A percentile compares a stretch with the other conserved stretches of the same genome.
Evolutionary conservation across 371 early-diverging fungal genomes (phyloP).

Genomic region (Dichotomocladium elegans): DNA sequence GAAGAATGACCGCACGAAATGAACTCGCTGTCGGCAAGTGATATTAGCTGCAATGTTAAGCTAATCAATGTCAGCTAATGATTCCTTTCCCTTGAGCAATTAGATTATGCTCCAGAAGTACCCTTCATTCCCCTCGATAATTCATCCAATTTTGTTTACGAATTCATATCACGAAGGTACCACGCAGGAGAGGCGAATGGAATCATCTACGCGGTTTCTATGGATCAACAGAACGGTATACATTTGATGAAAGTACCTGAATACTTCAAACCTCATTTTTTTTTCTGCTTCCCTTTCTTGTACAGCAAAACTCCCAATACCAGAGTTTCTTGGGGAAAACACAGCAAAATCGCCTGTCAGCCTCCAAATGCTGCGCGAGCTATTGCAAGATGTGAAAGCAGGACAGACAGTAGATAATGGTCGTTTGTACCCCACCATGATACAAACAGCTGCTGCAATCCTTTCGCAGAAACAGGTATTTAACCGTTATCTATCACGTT

Average conservation of each 20-base stretch:
- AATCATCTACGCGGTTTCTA: slow-evolving; percentile 27
- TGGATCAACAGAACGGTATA: slow-evolving; percentile 10
- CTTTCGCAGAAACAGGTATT: slow-evolving; percentile 5
- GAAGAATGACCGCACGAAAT: slow-evolving; percentile 47
- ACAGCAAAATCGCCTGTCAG: slow-evolving; percentile 36
- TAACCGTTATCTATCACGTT: no score
- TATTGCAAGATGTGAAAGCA: slow-evolving; percentile 41
- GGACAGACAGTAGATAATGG: slow-evolving; percentile 34
- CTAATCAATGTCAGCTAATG: background rate
- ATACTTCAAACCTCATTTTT: no score
- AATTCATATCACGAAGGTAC: slow-evolving; percentile 51
- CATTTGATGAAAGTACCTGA: background rate
- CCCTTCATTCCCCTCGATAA: slow-evolving; percentile 45
- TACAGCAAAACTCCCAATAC: slow-evolving; percentile 9
- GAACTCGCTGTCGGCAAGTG: slow-evolving; percentile 41
- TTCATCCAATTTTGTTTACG: slow-evolving; percentile 56
- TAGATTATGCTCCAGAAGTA: slow-evolving; percentile 41
- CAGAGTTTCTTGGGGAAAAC: background rate
- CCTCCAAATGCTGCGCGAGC: slow-evolving; percentile 22
- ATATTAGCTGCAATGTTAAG: no score
- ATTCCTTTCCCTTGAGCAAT: background rate
- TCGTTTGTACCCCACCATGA: slow-evolving; percentile 42
- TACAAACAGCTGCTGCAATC: slow-evolving; percentile 40
- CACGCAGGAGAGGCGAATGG: slow-evolving; percentile 59
- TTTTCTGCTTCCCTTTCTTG: no score